Percentiles rank a stretch among this genome's conserved stretches.
Evolutionary conservation across 192 early-diverging fungal species (phyloP).

Genomic region (Mycoemilia scoparia): DNA sequence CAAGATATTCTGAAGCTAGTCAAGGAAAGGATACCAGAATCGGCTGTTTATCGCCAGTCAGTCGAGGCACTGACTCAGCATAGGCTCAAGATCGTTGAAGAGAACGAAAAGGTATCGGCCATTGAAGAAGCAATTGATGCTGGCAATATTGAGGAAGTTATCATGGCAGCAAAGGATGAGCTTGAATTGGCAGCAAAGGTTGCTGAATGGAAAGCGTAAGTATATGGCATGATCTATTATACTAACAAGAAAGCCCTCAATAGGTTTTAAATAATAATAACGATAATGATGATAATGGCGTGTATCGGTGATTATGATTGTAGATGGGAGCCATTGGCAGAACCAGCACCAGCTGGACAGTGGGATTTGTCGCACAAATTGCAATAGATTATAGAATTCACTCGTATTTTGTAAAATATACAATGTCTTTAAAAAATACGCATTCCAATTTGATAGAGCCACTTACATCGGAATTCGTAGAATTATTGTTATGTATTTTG

Average conservation of each 20-base stretch:
- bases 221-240: conserved; percentile 16
- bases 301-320: conserved; percentile 3
- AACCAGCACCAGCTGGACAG: conserved; percentile 57
- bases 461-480: no score
- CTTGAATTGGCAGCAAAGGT: conserved; percentile 62
- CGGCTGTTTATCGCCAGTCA: conserved; percentile 65
- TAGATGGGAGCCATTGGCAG: conserved; percentile 75
- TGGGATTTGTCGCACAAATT: conserved; percentile 49
- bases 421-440: not conserved
- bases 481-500: no score
- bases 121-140: conserved; percentile 61
- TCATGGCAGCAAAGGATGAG: conserved; percentile 76
- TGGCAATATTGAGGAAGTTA: conserved; percentile 87
- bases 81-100: conserved; percentile 57
- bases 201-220: conserved; percentile 79
- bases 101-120: conserved; percentile 44
- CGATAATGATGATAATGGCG: not conserved
- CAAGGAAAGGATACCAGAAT: conserved; percentile 47
- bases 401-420: not conserved
- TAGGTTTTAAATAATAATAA: not conserved
- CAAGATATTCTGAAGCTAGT: conserved; percentile 53
- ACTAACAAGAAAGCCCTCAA: not conserved
- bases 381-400: not conserved
- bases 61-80: conserved; percentile 57
- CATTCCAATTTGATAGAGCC: not conserved